phyloP scores from a whole-genome alignment of 2,329 filamentous ascomycete species.

The Emergomyces africanus region DNA sequence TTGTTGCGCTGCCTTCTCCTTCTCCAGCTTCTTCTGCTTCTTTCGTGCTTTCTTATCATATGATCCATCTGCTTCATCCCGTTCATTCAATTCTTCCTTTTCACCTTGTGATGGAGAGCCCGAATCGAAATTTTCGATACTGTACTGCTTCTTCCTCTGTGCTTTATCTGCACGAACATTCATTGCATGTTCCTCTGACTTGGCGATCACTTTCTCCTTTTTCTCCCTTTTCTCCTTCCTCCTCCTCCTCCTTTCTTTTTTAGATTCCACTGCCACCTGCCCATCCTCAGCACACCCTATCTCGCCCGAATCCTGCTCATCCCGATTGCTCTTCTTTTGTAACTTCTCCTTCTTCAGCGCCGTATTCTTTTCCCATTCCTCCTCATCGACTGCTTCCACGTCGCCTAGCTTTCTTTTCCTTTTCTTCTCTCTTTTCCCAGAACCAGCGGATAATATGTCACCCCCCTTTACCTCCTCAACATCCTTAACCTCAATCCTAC shows the following conservation, averaged over 20 bases:
- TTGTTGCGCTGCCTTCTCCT: constrained; percentile 15
- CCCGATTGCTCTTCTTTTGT: constrained; percentile 6
- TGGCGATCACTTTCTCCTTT: constrained; percentile 6
- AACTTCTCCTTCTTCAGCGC: neutral
- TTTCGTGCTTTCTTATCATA: constrained; percentile 15
- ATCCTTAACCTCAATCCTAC: constrained; percentile 10
- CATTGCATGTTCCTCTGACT: neutral
- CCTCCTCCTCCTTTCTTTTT: constrained; percentile 9
- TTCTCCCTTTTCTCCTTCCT: constrained; percentile 9
- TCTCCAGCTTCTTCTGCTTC: constrained; percentile 19
- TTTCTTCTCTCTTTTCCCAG: constrained; percentile 15
- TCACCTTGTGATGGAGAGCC: constrained; percentile 7
- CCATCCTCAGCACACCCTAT: constrained; percentile 2
- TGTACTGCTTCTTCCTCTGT: constrained; percentile 8
- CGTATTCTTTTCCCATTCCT: constrained; percentile 6
- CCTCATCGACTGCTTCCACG: neutral
- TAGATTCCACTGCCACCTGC: constrained; percentile 12
- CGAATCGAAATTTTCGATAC: neutral
- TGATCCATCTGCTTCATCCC: neutral
- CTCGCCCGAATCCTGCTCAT: constrained; percentile 13
- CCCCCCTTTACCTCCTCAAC: constrained; percentile 25
- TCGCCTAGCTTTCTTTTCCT: constrained; percentile 11
- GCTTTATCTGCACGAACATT: constrained; percentile 4
- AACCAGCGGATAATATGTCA: constrained; percentile 12
- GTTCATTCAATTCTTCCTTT: constrained; percentile 12